Evolutionary conservation across 257 asterid genomes (phyloP).

Genomic region (Eustoma russellianum): DNA sequence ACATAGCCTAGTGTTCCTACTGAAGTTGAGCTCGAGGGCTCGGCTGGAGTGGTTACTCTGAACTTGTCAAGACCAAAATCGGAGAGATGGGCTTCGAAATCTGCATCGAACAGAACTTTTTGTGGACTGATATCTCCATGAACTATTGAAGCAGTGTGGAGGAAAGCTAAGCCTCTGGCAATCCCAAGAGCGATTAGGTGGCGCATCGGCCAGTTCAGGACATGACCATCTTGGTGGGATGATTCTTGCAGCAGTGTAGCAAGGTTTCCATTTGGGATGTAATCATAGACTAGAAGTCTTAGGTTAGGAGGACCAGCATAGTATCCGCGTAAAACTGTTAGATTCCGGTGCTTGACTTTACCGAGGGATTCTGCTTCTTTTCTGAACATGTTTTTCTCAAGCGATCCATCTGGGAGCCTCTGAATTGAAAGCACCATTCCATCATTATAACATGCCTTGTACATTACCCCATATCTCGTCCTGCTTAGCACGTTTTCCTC

Average conservation of each 20-base stretch:
- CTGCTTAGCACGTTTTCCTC: conserved; percentile 62
- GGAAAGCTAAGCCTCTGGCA: conserved; percentile 57
- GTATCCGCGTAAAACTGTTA: conserved; percentile 68
- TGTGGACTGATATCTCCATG: conserved; percentile 71
- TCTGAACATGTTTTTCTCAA: conserved; percentile 41
- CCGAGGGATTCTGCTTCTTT: conserved; percentile 66
- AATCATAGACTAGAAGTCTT: conserved; percentile 52
- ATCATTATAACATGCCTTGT: conserved; percentile 56
- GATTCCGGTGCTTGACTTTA: conserved; percentile 55
- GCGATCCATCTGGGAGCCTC: conserved; percentile 39
- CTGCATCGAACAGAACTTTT: conserved; percentile 60
- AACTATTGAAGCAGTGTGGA: conserved; percentile 41
- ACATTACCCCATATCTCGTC: conserved; percentile 49
- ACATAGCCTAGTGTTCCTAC: conserved; percentile 54
- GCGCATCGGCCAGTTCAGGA: conserved; percentile 74
- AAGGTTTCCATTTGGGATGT: conserved; percentile 78
- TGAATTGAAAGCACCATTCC: conserved; percentile 68
- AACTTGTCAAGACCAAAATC: conserved; percentile 63
- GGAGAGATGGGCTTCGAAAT: conserved; percentile 66
- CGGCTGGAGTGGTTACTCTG: conserved; percentile 20
- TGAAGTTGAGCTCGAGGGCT: conserved; percentile 43
- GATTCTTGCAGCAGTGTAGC: conserved; percentile 66
- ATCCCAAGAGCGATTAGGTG: conserved; percentile 67
- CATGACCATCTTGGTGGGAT: conserved; percentile 71
- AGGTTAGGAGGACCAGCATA: conserved; percentile 51